Evolutionary conservation across 257 asterid genomes (phyloP).

Genomic region (Solanum tarijense): DNA sequence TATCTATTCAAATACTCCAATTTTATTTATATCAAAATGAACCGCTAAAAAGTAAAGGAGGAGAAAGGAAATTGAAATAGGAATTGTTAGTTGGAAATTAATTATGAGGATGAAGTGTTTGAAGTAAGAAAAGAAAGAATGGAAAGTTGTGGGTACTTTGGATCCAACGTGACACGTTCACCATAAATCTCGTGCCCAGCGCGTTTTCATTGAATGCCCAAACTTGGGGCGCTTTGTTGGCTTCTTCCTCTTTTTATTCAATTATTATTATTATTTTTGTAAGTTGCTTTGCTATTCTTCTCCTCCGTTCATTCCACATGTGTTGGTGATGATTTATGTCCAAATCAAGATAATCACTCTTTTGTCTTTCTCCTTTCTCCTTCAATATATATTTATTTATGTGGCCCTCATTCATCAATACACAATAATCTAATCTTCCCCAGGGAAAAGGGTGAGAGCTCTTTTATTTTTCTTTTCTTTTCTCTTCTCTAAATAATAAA

Average conservation of each 20-base stretch:
- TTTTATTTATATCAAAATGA: no score
- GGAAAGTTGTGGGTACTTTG: neutral
- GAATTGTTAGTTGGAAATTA: neutral
- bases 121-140: neutral
- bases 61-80: no score
- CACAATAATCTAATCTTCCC: neutral
- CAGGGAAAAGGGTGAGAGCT: neutral
- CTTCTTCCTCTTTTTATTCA: neutral
- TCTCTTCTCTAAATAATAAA: neutral
- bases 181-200: neutral
- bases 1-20: neutral
- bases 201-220: neutral
- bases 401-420: neutral
- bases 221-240: neutral
- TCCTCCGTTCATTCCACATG: neutral
- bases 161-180: neutral
- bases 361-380: neutral
- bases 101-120: no score
- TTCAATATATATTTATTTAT: neutral
- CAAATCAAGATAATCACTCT: neutral
- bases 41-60: neutral
- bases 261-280: neutral
- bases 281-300: neutral
- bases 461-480: neutral
- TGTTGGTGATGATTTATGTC: neutral